Conservation (phyloP, 106 monocot genomes). For the Allium fistulosum region DNA sequence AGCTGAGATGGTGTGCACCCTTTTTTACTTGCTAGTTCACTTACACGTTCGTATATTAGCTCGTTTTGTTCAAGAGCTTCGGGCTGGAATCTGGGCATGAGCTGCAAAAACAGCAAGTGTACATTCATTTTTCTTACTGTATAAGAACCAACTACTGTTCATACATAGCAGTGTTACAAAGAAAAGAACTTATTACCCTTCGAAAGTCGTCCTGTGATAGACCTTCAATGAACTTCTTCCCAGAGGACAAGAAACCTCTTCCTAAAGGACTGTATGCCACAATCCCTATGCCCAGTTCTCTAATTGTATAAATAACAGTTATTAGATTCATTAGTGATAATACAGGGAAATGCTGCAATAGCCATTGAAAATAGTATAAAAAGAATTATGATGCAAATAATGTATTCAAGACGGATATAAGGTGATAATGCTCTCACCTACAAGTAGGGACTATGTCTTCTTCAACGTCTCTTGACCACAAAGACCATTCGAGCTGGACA, state of each 20-base stretch:
- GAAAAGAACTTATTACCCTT: not conserved
- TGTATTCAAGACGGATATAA: too few relatives aligned
- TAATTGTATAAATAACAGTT: not conserved
- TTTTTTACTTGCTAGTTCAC: conserved; percentile 49
- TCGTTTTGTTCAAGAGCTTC: conserved; percentile 50
- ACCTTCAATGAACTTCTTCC: not conserved
- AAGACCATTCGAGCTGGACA: conserved; percentile 48
- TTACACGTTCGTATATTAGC: conserved; percentile 50
- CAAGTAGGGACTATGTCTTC: conserved; percentile 46
- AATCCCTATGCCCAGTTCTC: conserved; percentile 90
- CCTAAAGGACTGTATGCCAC: conserved; percentile 88
- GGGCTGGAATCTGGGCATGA: conserved; percentile 34
- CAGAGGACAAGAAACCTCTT: conserved; percentile 49
- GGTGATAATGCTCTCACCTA: conserved; percentile 1
- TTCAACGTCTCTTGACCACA: conserved; percentile 66
- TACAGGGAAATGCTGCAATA: too few relatives aligned
- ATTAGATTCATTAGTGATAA: too few relatives aligned
- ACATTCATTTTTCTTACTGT: too few relatives aligned
- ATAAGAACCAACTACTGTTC: too few relatives aligned
- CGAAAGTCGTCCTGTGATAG: not conserved
- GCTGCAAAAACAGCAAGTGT: conserved; percentile 7
- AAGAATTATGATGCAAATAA: too few relatives aligned
- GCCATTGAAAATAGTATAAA: too few relatives aligned
- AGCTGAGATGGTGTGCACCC: conserved; percentile 80
- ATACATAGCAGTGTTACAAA: too few relatives aligned